Percentiles rank a stretch among this genome's conserved stretches.
These are phyloP conservation scores for Penicillium samsonianum DNA, from an alignment of 495 filamentous ascomycete species.

Conservation along the genomic window DNA sequence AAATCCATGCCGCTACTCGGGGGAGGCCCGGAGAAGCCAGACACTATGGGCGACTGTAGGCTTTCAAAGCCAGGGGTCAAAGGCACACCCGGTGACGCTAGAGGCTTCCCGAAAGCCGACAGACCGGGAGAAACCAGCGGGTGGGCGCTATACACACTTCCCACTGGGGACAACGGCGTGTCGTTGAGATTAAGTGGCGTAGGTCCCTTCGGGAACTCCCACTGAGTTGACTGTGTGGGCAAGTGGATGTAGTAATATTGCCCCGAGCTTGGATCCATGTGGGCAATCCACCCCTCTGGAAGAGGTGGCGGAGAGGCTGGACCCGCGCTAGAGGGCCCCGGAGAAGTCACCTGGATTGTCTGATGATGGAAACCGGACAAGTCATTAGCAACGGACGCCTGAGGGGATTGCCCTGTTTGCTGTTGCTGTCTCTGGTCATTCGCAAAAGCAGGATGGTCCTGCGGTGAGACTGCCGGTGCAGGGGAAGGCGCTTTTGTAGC, in stretches of 20 bases:
- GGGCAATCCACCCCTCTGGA: constrained; percentile 97
- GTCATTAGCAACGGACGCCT: constrained; percentile 39
- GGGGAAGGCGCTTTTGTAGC: constrained; percentile 27
- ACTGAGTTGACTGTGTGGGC: constrained; percentile 93
- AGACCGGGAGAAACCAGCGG: constrained; percentile 72
- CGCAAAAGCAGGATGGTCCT: constrained; percentile 82
- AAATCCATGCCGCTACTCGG: constrained; percentile 84
- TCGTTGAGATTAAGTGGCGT: constrained; percentile 79
- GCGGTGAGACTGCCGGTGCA: constrained; percentile 46
- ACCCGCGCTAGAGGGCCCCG: constrained; percentile 59
- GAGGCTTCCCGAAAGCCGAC: constrained; percentile 68
- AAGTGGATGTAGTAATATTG: constrained; percentile 99
- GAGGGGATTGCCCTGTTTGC: constrained; percentile 42
- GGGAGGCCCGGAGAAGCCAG: constrained; percentile 80
- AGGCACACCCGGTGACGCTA: constrained; percentile 76
- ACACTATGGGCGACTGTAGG: constrained; percentile 65
- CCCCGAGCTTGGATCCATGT: constrained; percentile 89
- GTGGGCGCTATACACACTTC: constrained; percentile 73
- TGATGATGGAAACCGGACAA: constrained; percentile 38
- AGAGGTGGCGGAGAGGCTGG: constrained; percentile 85
- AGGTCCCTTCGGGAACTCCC: constrained; percentile 95
- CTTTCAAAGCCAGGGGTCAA: constrained; percentile 73
- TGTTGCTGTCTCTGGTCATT: constrained; percentile 64
- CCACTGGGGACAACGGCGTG: constrained; percentile 75
- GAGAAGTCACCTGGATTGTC: constrained; percentile 32